phyloP scores from a whole-genome alignment of 202 grass and related monocot genomes.

The Digitaria exilis region DNA sequence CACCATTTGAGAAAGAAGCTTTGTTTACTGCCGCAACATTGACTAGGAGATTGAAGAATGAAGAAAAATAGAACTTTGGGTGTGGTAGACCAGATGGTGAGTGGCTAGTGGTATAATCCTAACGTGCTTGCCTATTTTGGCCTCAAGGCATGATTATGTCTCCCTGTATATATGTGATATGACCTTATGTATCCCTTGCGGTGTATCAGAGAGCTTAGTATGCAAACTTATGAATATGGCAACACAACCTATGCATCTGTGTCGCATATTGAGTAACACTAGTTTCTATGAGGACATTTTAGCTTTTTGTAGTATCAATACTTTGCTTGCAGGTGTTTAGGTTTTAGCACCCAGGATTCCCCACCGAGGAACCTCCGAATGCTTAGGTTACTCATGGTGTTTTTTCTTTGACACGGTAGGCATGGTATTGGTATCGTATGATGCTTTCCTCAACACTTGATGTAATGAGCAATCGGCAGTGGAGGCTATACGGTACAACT shows the following conservation, averaged over 20 bases:
- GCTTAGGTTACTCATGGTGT: neutral
- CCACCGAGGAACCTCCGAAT: neutral
- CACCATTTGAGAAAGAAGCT: constrained; percentile 78
- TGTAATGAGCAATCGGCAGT: too few species aligned
- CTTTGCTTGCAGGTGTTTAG: neutral
- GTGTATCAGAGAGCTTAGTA: neutral
- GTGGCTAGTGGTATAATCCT: neutral
- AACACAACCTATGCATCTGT: too few species aligned
- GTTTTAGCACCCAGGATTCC: neutral
- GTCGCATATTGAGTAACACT: neutral
- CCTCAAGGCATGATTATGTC: neutral
- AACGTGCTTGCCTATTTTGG: neutral
- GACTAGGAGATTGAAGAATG: constrained; percentile 35
- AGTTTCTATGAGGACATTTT: neutral
- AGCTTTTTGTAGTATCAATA: neutral
- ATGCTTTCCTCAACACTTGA: too few species aligned
- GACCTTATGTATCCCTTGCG: neutral
- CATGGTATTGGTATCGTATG: too few species aligned
- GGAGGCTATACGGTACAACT: too few species aligned
- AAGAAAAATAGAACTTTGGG: constrained; percentile 25
- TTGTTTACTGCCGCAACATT: constrained; percentile 65
- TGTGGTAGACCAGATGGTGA: constrained; percentile 8
- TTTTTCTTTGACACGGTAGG: too few species aligned
- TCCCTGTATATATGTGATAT: neutral
- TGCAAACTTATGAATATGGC: neutral